phyloP scores from a whole-genome alignment of 148 eudicot species.

The Chenopodium formosanum region DNA sequence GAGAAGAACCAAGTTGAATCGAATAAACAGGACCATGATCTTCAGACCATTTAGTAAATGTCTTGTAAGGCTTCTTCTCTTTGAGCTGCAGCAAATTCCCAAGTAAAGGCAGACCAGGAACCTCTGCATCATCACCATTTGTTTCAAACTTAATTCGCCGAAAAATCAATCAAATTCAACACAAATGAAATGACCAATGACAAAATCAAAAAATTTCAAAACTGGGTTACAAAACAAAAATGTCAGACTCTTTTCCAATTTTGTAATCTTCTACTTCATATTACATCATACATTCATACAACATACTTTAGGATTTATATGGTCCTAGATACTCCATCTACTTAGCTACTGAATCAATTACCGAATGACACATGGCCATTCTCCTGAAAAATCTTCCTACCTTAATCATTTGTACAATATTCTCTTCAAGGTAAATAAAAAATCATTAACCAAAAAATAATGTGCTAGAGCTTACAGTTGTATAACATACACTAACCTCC shows the following conservation, averaged over 20 bases:
- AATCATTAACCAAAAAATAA: too few relatives aligned
- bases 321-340: too few relatives aligned
- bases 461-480: too few relatives aligned
- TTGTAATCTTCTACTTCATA: too few relatives aligned
- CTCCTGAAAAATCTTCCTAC: too few relatives aligned
- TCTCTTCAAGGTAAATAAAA: too few relatives aligned
- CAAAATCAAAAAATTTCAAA: not conserved
- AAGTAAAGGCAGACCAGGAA: conserved; percentile 64
- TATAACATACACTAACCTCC: too few relatives aligned
- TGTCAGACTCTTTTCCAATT: not conserved
- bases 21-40: conserved; percentile 82
- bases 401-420: too few relatives aligned
- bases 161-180: not conserved
- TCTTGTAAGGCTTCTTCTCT: conserved; percentile 83
- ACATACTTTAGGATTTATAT: not conserved
- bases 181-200: not conserved
- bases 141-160: not conserved
- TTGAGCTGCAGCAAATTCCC: conserved; percentile 72
- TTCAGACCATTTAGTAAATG: conserved; percentile 77
- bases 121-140: conserved; percentile 40
- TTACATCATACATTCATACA: not conserved
- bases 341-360: too few relatives aligned
- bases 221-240: not conserved
- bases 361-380: too few relatives aligned
- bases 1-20: conserved; percentile 59